Base-by-base conservation (phyloP, 371 early-diverging fungal genomes). In the Chytridiales sp. region DNA sequence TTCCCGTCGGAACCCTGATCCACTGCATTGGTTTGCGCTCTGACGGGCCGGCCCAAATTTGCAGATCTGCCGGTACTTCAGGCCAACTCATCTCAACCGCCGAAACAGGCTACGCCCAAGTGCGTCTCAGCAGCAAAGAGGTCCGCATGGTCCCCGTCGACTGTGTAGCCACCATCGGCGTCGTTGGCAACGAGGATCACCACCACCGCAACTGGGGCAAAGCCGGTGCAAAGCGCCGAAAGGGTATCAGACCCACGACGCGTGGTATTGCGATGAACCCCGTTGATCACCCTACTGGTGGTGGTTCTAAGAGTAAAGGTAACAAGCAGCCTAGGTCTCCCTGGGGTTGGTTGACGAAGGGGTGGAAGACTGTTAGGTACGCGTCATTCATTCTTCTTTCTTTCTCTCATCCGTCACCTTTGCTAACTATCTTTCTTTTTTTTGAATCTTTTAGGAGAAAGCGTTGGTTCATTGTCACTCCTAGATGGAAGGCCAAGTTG, bases 221-320 rank as follows among this genome's bases (percentile, higher is more conserved):
- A 64, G 98, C 98, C 42, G 98, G 98, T 61, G 85, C 89, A 47
- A 79, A 82, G 32, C 76, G 96, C 63, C 84, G 89, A 74, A 66
- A 82, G 47, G 97, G 97, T 36, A 85, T 87, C 69, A 83, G 98
- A 62, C 99, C 99, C 39, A 87, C 87, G 29, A 98, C 98, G 36
- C 88, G 99, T 50, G 85, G 84, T 91, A 93, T 97, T 74, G 99
- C 99, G 40, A 95, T 95, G 96, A 98, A 96, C 80, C 90, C 97
- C n/a, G 81, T 83, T 53, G 97, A 98, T 79, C 99, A 99, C 82
- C 95, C 97, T 57, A 97, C 96, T 75, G 99, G 99, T 80, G 99
- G 99, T 85, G 98, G 99, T 83, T 85, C 90, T 68, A 95, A 94
- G 81, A 89, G 90, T 60, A 93, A 94, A 85, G 96, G 98, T 78